Percentiles rank a stretch among this genome's conserved stretches.
These are phyloP conservation scores for Elasticomyces elasticus DNA, from an alignment of 495 filamentous ascomycete species.

Conservation along the genomic window DNA sequence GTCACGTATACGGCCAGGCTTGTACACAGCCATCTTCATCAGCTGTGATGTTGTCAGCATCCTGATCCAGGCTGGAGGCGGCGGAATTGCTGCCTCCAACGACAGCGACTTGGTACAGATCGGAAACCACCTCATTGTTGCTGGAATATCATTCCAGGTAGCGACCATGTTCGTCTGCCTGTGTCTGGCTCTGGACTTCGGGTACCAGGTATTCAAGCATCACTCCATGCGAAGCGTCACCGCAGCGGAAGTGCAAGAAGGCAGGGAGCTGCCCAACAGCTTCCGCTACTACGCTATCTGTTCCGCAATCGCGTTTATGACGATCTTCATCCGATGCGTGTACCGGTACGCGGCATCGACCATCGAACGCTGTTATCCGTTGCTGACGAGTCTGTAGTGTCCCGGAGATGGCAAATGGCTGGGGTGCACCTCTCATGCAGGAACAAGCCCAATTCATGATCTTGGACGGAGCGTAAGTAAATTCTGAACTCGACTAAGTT, in stretches of 20 bases:
- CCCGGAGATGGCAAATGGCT: constrained; percentile 20
- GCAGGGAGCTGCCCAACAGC: constrained; percentile 1
- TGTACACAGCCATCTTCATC: constrained; percentile 47
- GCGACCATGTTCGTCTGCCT: constrained; percentile 29
- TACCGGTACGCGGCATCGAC: constrained; percentile 13
- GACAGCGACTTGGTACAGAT: constrained; percentile 14
- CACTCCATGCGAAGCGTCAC: neutral
- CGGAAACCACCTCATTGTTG: constrained; percentile 28
- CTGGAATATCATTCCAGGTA: constrained; percentile 32
- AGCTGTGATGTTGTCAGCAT: constrained; percentile 42
- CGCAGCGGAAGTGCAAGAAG: neutral
- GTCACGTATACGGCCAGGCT: constrained; percentile 42
- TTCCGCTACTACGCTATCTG: constrained; percentile 12
- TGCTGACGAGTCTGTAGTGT: neutral
- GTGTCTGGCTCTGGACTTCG: constrained; percentile 26
- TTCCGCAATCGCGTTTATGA: constrained; percentile 11
- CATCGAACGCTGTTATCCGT: neutral
- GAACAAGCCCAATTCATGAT: constrained; percentile 17
- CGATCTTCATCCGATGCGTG: constrained; percentile 21
- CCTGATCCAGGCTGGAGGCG: constrained; percentile 43
- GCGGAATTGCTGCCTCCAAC: constrained; percentile 30
- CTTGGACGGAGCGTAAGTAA: constrained; percentile 14
- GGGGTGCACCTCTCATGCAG: constrained; percentile 14
- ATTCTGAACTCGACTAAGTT: neutral
- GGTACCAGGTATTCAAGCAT: constrained; percentile 13